phyloP scores from a whole-genome alignment of 352 stramenopile species.

The Pythium vanterpoolii region DNA sequence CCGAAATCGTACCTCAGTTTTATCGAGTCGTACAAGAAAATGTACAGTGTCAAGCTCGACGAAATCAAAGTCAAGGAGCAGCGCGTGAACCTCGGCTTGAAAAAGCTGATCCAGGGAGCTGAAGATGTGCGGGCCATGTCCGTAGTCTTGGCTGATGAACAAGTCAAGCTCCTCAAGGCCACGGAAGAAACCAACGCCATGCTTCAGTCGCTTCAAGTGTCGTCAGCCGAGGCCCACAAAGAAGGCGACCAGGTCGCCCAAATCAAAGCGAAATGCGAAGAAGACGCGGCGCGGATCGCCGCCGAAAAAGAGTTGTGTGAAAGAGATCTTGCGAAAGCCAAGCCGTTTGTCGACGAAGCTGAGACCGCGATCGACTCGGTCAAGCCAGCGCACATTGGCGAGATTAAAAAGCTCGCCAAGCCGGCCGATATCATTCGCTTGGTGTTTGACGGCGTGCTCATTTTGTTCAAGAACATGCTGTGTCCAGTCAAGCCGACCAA shows the following conservation, averaged over 20 bases:
- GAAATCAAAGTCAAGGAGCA: slow-evolving; percentile 97
- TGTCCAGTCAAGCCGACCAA: slow-evolving; percentile 91
- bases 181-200: slow-evolving; percentile 98
- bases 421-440: slow-evolving; percentile 98
- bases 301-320: slow-evolving; percentile 95
- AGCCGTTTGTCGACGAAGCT: slow-evolving; percentile 97
- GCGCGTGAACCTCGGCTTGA: slow-evolving; percentile 95
- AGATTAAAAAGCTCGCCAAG: slow-evolving; percentile 98
- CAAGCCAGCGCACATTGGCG: slow-evolving; percentile 96
- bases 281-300: slow-evolving; percentile 93
- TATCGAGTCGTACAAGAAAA: slow-evolving; percentile 97
- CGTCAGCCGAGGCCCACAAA: slow-evolving; percentile 94
- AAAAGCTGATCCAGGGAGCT: slow-evolving; percentile 97
- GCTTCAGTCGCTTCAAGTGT: slow-evolving; percentile 95
- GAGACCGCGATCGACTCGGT: slow-evolving; percentile 98
- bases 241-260: slow-evolving; percentile 95
- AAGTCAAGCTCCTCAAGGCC: slow-evolving; percentile 96
- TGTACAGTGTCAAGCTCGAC: slow-evolving; percentile 94
- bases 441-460: slow-evolving; percentile 97
- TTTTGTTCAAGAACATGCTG: slow-evolving; percentile 95
- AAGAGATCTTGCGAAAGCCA: slow-evolving; percentile 95
- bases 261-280: slow-evolving; percentile 97
- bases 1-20: slow-evolving; percentile 99
- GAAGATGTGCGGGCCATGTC: slow-evolving; percentile 98
- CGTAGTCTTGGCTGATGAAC: slow-evolving; percentile 94